Evolutionary conservation across 1,284 basidiomycete genomes (phyloP), one percentile per base, ranked within the genome.

Genomic region (Ustilago shanxiensis): DNA sequence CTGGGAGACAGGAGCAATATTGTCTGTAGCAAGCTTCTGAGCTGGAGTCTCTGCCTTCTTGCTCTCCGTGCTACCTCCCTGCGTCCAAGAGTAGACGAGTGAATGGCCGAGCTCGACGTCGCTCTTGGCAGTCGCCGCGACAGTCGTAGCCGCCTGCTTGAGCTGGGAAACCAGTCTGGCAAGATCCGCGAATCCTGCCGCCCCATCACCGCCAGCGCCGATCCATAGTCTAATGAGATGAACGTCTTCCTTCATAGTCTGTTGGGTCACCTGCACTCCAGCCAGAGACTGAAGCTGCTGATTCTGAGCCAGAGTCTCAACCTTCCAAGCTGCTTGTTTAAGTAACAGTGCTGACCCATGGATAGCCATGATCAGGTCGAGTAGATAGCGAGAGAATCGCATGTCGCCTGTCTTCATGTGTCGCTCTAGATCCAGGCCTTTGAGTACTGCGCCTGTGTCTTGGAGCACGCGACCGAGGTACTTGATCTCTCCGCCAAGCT

Each of bases 341-440:
- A 81, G 69, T 31, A 81, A 53, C 45, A 61, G 55, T n/a, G 70
- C 51, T 28, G 71, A 74, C 2, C 55, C 62, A 16, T 68, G 56
- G 24, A 72, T 55, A 28, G 72, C 63, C 59, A 68, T 73, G 45
- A 81, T 66, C 3, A 77, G 58, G 26, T 81, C 79, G 22, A 81
- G 60, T 11, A 81, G 62, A 31, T 64, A 61, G 10, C 79, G 51
- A 18, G 59, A 56, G 47, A 72, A 62, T 9, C 79, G 58, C 20
- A 66, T 39, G 51, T 81, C 79, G 35, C 41, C 51, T 8, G 62
- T 49, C 50, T 57, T 58, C 41, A 65, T 41, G 44, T 72, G 60
- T 33, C 68, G 50, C n/a, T 68, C 44, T 3, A 73, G 54, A 14
- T 74, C 60, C 37, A 69, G 49, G 1, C 24, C 29, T 20, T 29